Percentiles rank a stretch among this genome's conserved stretches.
Evolutionary conservation across 495 filamentous ascomycete genomes (phyloP).

Genomic region (Aspergillus cristatus): DNA sequence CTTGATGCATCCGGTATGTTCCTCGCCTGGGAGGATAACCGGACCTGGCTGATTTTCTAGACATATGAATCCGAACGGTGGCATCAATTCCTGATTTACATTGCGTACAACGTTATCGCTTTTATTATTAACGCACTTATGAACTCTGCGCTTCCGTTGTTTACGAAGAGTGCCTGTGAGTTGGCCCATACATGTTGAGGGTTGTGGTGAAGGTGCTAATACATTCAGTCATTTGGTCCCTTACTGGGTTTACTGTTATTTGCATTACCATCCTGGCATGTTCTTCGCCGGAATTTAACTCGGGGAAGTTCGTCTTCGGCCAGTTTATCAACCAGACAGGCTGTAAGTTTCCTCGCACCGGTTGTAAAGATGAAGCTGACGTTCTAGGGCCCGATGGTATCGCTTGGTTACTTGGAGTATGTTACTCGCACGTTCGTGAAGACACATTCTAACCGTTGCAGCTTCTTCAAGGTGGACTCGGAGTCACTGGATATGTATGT

Average conservation of each 20-base stretch:
- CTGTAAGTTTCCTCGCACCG: slow-evolving; percentile 23
- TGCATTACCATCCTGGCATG: slow-evolving; percentile 57
- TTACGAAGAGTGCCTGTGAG: slow-evolving; percentile 51
- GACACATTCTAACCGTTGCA: slow-evolving; percentile 21
- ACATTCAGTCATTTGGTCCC: slow-evolving; percentile 50
- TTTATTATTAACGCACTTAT: slow-evolving; percentile 60
- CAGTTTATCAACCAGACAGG: slow-evolving; percentile 53
- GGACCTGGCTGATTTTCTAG: slow-evolving; percentile 8
- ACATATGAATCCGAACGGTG: slow-evolving; percentile 47
- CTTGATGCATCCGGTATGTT: slow-evolving; percentile 42
- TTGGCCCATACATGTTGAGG: background rate
- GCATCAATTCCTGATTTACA: slow-evolving; percentile 71
- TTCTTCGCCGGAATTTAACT: slow-evolving; percentile 51
- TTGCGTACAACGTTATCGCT: slow-evolving; percentile 52
- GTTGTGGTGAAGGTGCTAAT: slow-evolving; percentile 3
- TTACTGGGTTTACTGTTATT: slow-evolving; percentile 59
- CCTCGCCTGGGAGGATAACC: background rate
- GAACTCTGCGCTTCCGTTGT: slow-evolving; percentile 50
- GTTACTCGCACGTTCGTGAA: slow-evolving; percentile 2
- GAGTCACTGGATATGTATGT: slow-evolving; percentile 51
- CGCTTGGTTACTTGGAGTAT: slow-evolving; percentile 52
- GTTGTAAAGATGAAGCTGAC: slow-evolving; percentile 6
- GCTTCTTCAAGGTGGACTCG: slow-evolving; percentile 52
- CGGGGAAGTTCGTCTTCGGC: slow-evolving; percentile 47
- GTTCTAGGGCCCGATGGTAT: slow-evolving; percentile 49